Base-by-base conservation (phyloP, 225 moss, liverwort and hornwort species). In the Pseudisothecium myosuroides region DNA sequence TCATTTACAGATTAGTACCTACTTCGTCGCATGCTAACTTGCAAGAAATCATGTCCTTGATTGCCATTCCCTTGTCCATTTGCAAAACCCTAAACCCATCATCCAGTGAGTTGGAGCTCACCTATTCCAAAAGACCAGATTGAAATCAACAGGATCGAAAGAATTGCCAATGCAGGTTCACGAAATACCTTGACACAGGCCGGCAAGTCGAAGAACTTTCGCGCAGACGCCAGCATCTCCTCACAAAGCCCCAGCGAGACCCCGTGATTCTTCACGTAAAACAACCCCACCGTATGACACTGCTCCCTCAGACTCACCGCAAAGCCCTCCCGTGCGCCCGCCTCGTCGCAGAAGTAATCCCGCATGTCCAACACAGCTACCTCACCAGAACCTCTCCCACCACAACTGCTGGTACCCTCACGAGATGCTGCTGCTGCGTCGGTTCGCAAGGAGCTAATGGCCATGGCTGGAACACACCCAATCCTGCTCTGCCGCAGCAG, bases 241-340 rank as follows among this genome's bases (percentile, higher is more conserved):
- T 93, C 91, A 84, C 95, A 94, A 50, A 94, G 93, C 60, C 54
- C 78, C 73, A 88, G 83, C 76, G 94, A 78, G 60, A 96, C 91
- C 60, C 94, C 90, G 67, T 96, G 96, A 88, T 94, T 93, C 88
- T 88, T 95, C 81, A 95, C 92, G 50, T 94, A 94, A 87, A 95
- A 95, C 88, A 95, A 89, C 37, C 95, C 95, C 83, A 95, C 94
- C 27, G 68, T 91, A 90, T 93, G 95, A 89, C 95, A 94, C 52
- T 94, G 94, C 41, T 92, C 95, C 83, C 94, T 89, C 36, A 95
- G 88, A 52, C 80, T 63, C 77, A 67, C 90, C 22, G 83, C 92
- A 83, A 95, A 95, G 39, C 32, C 67, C 80, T 67, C 81, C 26
- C 94, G 92, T 39, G 67, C 84, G 11, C 78, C 94, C 54, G 43